phyloP scores from a whole-genome alignment of 768 basidiomycete genomes.

The Psilocybe tampanensis region DNA sequence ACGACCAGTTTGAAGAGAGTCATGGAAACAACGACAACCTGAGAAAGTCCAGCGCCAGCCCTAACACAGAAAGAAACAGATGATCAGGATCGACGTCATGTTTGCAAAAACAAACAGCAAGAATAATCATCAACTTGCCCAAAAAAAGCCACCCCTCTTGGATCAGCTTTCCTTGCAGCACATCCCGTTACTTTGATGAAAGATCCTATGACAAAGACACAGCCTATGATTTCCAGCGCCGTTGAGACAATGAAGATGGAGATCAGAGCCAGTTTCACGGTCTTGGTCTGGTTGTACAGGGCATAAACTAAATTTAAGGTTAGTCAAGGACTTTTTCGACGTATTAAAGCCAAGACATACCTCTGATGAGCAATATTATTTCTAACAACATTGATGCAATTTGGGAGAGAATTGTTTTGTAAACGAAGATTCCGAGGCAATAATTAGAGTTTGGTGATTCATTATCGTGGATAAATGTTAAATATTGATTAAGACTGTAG shows the following conservation, averaged over 20 bases:
- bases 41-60: not conserved
- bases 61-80: not conserved
- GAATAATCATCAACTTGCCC: not conserved
- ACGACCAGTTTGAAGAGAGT: not conserved
- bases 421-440: not conserved
- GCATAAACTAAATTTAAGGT: not conserved
- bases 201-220: not conserved
- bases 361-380: slow-evolving; percentile 1
- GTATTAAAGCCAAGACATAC: not conserved
- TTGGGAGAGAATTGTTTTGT: not conserved
- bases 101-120: no score
- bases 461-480: no score
- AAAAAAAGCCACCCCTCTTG: not conserved
- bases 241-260: not conserved
- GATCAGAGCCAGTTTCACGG: not conserved
- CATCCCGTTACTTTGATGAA: not conserved
- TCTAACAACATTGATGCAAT: not conserved
- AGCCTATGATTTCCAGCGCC: not conserved
- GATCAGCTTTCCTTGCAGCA: not conserved
- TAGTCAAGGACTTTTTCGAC: not conserved
- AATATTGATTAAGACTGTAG: no score
- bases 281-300: not conserved
- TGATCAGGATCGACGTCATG: no score
- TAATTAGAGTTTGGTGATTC: no score
- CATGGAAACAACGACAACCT: not conserved